Conservation (phyloP, 2,329 filamentous ascomycete genomes). For the Kalmusia sp. region DNA sequence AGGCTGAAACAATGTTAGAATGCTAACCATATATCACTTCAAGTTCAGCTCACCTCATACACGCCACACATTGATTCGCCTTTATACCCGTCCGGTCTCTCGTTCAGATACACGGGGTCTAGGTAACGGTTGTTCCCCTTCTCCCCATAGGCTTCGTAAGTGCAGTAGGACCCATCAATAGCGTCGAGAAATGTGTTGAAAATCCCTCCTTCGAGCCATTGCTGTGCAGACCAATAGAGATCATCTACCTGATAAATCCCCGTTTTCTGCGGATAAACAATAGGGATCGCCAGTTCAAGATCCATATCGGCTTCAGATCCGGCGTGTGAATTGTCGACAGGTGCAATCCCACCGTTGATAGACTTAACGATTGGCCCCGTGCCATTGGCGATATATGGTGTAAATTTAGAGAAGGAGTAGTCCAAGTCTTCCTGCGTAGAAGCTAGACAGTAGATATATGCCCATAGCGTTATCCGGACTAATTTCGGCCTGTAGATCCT, state of each 20-base stretch:
- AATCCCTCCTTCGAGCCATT: constrained; percentile 1
- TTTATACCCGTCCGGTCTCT: constrained; percentile 57
- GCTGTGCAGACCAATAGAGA: constrained; percentile 10
- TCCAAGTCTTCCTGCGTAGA: constrained; percentile 60
- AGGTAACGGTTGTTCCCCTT: constrained; percentile 56
- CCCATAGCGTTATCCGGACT: constrained; percentile 7
- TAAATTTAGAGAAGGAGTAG: constrained; percentile 55
- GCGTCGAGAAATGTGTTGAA: constrained; percentile 9
- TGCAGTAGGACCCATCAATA: constrained; percentile 51
- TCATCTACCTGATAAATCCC: constrained; percentile 22
- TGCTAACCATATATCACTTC: background rate
- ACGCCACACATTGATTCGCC: constrained; percentile 55
- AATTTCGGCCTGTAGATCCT: background rate
- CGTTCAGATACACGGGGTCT: constrained; percentile 61
- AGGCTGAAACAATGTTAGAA: constrained; percentile 37
- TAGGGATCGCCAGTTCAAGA: constrained; percentile 19
- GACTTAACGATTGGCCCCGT: constrained; percentile 54
- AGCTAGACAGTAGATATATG: constrained; percentile 46
- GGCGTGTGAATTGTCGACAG: constrained; percentile 1
- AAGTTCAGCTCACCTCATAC: constrained; percentile 43
- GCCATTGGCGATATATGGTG: constrained; percentile 50
- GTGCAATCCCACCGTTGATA: constrained; percentile 53
- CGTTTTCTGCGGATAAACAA: constrained; percentile 20
- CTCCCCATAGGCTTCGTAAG: constrained; percentile 54
- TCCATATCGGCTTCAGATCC: constrained; percentile 17